Evolutionary conservation across 164 flowering plant genomes (phyloP), one percentile per base, ranked within the genome.

Genomic region (Magnolia sinica): DNA sequence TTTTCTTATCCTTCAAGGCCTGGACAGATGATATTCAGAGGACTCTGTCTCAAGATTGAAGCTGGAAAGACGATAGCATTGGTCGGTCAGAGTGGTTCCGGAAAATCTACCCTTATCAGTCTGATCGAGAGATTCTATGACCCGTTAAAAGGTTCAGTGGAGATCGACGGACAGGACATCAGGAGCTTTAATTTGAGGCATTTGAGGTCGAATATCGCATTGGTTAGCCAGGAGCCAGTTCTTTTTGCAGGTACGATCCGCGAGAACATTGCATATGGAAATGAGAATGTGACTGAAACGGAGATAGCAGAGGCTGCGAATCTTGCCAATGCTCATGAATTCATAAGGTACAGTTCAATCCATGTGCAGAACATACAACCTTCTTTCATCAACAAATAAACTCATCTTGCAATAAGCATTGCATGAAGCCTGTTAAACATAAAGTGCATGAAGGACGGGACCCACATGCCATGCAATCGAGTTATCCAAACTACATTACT

Each of bases 221-320:
- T 82, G 77, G 86, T 84, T 8, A 80, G 86, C 70, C 86, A 84
- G 72, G 86, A 84, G 73, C 86, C 86, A 1, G 78, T 78, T 45
- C 77, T 84, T 5, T 84, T 82, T 69, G 75, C 81, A 8, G 83
- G 83, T 19, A 70, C 76, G 23, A 78, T 81, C 50, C 70, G 76
- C 1, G 80, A 78, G 65, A 81, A 83, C 65, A 83, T 83, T 37
- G 55, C 52, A 0, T 83, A 80, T 63, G 83, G 83, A 9, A 73
- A 73, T 11, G 78, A 76, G 65, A 68, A 81, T 29, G 78, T 72
- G 2, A 70, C 75, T 16, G 85, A 81, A 70, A 45, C 81, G 7
- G 85, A 83, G 71, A 9, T 81, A 19, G 37, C 70, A 23, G 68
- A 81, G 70, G 85, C 85, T 64, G 85, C 81, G 23, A 66, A 23